Base-by-base conservation (phyloP, 2,329 filamentous ascomycete genomes). In the Arachnomyces sp. region DNA sequence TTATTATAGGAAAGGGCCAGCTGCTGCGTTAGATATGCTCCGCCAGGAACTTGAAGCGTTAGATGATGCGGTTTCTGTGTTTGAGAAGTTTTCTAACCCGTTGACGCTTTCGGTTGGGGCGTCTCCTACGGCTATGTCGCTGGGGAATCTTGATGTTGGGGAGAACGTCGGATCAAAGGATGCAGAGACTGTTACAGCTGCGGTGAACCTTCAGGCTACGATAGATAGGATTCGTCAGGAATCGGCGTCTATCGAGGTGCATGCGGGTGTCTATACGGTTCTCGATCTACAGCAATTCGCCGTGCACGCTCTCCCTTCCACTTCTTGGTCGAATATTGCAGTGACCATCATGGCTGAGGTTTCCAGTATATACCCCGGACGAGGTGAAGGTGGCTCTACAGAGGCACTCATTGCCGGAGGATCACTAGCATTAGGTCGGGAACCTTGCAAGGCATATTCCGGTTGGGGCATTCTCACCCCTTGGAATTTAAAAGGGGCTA, bases 251-350 rank as follows among this genome's bases (percentile, higher is more conserved):
- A 67, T 86, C 28, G 82, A 87, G 56, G 67, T 86, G 4, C 84
- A 88, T 55, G 82, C 82, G 0, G 83, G 82, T 32, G 81, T 85
- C 2, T 89, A 88, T 55, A 77, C 82, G 0, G 71, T 78, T 2
- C 73, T 89, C 5, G 84, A 90, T 57, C 66, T 88, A 49, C 84
- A 90, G 58, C 84, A 90, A 59, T 69, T 89, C 3, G 79, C 83
- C 1, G 83, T 83, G 1, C 76, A 81, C 52, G 78, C 82, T 11
- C 63, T 73, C 2, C 48, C 48, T 9, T 61, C 29, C 56, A 47
- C 49, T 18, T 48, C 49, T 20, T 51, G 44, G 30, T 57, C 66
- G 4, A 73, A 79, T 49, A 68, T 89, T 14, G 82, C 74, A 1
- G 61, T 87, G 34, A 78, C 74, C 0, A 70, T 88, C 9, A 63